phyloP scores from a whole-genome alignment of 257 asterid species.

The Solanum paucissectum region DNA sequence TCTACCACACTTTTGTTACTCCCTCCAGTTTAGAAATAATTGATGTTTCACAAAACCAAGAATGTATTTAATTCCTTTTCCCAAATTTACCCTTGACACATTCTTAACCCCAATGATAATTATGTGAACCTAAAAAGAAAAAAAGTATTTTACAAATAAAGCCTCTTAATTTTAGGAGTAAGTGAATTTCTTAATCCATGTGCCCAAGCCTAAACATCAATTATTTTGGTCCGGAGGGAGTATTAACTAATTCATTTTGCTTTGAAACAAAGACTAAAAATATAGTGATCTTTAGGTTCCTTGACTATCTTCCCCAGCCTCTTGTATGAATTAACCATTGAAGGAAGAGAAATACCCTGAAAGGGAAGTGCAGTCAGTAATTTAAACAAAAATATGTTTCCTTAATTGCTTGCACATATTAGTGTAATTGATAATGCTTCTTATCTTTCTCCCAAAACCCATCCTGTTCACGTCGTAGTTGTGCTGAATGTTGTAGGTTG shows the following conservation, averaged over 20 bases:
- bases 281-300: background rate
- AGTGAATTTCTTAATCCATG: background rate
- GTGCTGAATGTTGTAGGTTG: background rate
- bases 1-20: background rate
- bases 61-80: background rate
- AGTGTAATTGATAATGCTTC: background rate
- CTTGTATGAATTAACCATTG: background rate
- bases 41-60: background rate
- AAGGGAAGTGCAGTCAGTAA: background rate
- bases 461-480: background rate
- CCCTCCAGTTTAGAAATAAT: background rate
- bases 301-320: background rate
- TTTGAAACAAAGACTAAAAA: background rate
- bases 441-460: background rate
- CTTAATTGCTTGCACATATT: background rate
- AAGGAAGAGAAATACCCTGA: background rate
- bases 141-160: background rate
- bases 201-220: background rate
- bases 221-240: background rate
- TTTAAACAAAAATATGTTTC: background rate
- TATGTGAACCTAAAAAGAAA: background rate
- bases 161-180: background rate
- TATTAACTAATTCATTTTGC: background rate
- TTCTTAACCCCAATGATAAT: background rate
- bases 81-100: background rate